Evolutionary conservation across 2,329 filamentous ascomycete species (phyloP).

Genomic region (Sporothrix dimorphospora): DNA sequence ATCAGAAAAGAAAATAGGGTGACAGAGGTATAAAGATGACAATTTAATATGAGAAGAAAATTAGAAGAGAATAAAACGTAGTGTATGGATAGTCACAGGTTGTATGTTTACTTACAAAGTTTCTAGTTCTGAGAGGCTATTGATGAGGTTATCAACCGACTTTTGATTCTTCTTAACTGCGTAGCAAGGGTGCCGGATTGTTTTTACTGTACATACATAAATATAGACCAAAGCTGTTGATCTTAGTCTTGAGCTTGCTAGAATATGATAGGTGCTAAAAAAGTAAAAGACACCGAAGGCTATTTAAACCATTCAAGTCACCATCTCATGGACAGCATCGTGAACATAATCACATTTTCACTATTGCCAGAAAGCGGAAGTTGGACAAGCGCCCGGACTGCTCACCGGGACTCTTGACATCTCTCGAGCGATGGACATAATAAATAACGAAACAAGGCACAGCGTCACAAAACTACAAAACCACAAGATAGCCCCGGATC

Average conservation of each 20-base stretch:
- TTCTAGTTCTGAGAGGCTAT: no score
- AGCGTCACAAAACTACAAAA: conserved; percentile 1
- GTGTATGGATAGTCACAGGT: not conserved
- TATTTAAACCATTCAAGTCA: not conserved
- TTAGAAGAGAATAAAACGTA: no score
- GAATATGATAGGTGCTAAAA: no score
- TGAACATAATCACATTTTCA: not conserved
- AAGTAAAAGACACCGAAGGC: not conserved
- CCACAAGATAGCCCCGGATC: not conserved
- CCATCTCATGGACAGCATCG: not conserved
- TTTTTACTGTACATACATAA: no score
- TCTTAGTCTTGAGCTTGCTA: no score
- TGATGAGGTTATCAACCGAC: no score
- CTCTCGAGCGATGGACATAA: not conserved
- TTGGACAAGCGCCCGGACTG: not conserved
- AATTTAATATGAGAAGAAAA: no score
- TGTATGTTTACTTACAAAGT: not conserved
- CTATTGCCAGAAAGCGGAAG: not conserved
- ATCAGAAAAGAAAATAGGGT: no score
- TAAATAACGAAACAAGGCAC: not conserved
- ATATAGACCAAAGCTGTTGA: no score
- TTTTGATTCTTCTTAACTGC: no score
- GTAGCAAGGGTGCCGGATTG: no score
- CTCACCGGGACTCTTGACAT: not conserved
- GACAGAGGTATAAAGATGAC: no score